Base-by-base conservation (phyloP, 495 filamentous ascomycete genomes). In the Aspergillus carlsbadensis region DNA sequence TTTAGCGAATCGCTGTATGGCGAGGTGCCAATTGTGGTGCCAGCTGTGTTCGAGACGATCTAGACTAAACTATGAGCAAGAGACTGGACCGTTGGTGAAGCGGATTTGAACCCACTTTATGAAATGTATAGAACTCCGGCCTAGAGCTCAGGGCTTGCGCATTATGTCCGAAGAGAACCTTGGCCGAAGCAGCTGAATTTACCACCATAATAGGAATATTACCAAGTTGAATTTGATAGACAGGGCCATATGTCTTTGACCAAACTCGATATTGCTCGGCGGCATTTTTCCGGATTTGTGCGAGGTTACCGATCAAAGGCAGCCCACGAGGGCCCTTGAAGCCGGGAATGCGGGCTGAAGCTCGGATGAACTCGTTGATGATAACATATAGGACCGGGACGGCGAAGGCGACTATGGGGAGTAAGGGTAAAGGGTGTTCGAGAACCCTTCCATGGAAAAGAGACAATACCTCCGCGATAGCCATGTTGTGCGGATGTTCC, bases 141-240 rank as follows among this genome's bases (percentile, higher is more conserved):
- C 84, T 69, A 6, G 80, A 84, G 59, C 78, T 82, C 49, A 85
- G 55, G 1, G 84, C 82, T 52, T 85, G 68, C 0, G 82, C 82
- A 68, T 85, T 81, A 15, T 82, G 73, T 10, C 78, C 76, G 58
- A 87, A 86, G 4, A 88, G 57, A 21, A 74, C 65, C 60, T 81
- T 84, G 6, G 82, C 84, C 4, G 80, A 63, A 1, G 77, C 76
- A 3, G 81, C 79, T 26, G 77, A 81, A 60, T 86, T 85, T 5
- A 86, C 81, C 10, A 88, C 78, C 0, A 88, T 71, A 5, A 87
- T 74, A 0, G 79, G 78, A 20, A 81, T 75, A 62, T 85, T 87
- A 3, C 85, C 85, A 1, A 88, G 64, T 61, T 81, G 77, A 6
- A 87, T 85, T 62, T 88, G 85, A 63, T 83, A 88, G 4, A 87